Percentiles rank a stretch among this genome's conserved stretches.
phyloP scores from a whole-genome alignment of 768 basidiomycete genomes.

The Mycena haematopus region DNA sequence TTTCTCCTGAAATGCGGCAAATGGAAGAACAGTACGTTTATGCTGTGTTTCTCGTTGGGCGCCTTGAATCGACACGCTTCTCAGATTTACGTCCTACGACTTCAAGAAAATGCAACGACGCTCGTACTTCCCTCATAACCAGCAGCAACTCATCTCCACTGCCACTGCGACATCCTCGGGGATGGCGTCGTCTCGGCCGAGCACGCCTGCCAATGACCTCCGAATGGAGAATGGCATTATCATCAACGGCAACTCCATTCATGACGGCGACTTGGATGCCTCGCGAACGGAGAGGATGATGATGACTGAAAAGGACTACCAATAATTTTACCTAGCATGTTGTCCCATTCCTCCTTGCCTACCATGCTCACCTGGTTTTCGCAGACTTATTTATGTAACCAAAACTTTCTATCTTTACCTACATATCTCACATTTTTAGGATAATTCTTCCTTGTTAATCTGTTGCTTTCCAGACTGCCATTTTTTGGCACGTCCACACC shows the following conservation, averaged over 20 bases:
- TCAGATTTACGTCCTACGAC: constrained; percentile 90
- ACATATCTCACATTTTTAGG: constrained; percentile 24
- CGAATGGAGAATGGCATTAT: constrained; percentile 49
- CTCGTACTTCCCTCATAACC: constrained; percentile 89
- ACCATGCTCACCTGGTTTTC: constrained; percentile 6
- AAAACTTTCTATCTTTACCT: constrained; percentile 25
- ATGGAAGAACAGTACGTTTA: constrained; percentile 96
- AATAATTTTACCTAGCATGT: constrained; percentile 39
- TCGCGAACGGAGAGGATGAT: constrained; percentile 48
- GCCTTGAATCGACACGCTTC: constrained; percentile 7
- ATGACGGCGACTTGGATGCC: constrained; percentile 44
- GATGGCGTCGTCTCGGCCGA: constrained; percentile 72
- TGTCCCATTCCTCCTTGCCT: neutral
- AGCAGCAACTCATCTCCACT: constrained; percentile 60
- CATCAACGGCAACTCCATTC: constrained; percentile 48
- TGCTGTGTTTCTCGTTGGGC: constrained; percentile 4
- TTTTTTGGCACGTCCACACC: constrained; percentile 16
- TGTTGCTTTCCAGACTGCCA: constrained; percentile 17
- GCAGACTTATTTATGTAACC: constrained; percentile 19
- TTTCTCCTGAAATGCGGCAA: constrained; percentile 92
- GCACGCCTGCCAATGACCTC: constrained; percentile 67
- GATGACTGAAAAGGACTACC: constrained; percentile 56
- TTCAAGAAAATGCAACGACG: constrained; percentile 91
- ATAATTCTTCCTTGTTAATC: constrained; percentile 23
- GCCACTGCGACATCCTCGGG: constrained; percentile 79